These are phyloP conservation scores for Plectosphaerella cucumerina DNA, from an alignment of 2,329 filamentous ascomycete genomes.

Conservation along the genomic window DNA sequence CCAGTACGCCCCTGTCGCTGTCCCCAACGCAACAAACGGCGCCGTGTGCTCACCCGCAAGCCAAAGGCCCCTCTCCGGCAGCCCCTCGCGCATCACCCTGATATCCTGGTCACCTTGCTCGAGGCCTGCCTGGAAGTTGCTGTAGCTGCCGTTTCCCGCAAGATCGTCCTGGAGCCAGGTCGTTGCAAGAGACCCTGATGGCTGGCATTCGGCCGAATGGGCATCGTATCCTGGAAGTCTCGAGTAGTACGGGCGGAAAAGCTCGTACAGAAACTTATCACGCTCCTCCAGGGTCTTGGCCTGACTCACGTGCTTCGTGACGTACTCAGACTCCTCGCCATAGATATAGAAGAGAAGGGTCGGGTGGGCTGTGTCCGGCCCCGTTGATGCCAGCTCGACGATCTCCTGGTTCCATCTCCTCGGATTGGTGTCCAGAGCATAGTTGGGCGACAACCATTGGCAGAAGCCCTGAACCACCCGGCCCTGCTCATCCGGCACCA, in stretches of 20 bases:
- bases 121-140: constrained; percentile 77
- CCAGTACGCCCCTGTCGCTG: constrained; percentile 88
- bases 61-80: constrained; percentile 70
- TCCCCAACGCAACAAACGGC: constrained; percentile 84
- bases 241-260: constrained; percentile 76
- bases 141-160: constrained; percentile 78
- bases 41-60: constrained; percentile 88
- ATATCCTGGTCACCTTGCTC: constrained; percentile 69
- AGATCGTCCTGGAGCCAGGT: constrained; percentile 75
- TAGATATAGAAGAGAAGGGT: constrained; percentile 83
- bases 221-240: constrained; percentile 64
- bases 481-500: constrained; percentile 30
- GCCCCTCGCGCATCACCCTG: constrained; percentile 55
- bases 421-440: constrained; percentile 59
- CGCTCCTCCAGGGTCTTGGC: constrained; percentile 41
- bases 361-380: constrained; percentile 58
- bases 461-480: constrained; percentile 60
- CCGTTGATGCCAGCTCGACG: constrained; percentile 70
- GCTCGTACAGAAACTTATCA: constrained; percentile 52
- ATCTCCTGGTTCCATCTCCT: constrained; percentile 70
- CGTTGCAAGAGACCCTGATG: constrained; percentile 63
- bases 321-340: constrained; percentile 54
- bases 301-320: constrained; percentile 42
- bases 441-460: constrained; percentile 70
- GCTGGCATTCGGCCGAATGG: constrained; percentile 52